These are phyloP conservation scores for Torulaspora microellipsoides DNA, from an alignment of 805 yeast species.

Conservation along the genomic window DNA sequence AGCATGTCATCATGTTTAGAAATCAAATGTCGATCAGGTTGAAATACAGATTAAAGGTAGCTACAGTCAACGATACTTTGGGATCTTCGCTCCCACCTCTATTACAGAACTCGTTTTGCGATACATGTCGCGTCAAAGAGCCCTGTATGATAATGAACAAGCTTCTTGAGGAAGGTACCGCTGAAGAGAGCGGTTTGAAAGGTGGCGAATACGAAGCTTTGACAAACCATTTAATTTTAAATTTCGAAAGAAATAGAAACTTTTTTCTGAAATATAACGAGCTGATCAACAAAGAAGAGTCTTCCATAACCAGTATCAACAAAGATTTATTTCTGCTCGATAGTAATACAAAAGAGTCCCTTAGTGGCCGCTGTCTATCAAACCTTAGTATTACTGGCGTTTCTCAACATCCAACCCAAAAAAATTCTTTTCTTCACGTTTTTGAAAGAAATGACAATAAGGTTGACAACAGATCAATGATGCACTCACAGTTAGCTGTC, in stretches of 20 bases:
- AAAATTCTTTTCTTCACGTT: slow-evolving; percentile 41
- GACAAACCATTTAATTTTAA: slow-evolving; percentile 45
- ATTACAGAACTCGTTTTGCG: slow-evolving; percentile 51
- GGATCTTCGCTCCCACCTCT: slow-evolving; percentile 49
- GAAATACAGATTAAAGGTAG: slow-evolving; percentile 38
- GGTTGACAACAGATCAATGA: slow-evolving; percentile 19
- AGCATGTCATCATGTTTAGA: slow-evolving; percentile 64
- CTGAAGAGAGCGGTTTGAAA: slow-evolving; percentile 50
- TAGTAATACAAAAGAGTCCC: slow-evolving; percentile 52
- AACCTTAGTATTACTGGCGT: slow-evolving; percentile 40
- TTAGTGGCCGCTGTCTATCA: slow-evolving; percentile 56
- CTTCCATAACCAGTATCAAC: slow-evolving; percentile 45
- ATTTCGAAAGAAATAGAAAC: slow-evolving; percentile 38
- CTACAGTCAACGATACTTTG: slow-evolving; percentile 4
- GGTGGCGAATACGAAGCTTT: slow-evolving; percentile 43
- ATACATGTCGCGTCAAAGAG: slow-evolving; percentile 50
- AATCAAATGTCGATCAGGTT: slow-evolving; percentile 61
- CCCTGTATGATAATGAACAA: slow-evolving; percentile 65
- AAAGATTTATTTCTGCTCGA: slow-evolving; percentile 58
- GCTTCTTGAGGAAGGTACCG: slow-evolving; percentile 54
- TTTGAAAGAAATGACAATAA: slow-evolving; percentile 39
- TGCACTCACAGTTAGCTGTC: slow-evolving; percentile 44
- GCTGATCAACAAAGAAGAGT: slow-evolving; percentile 69
- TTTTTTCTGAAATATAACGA: slow-evolving; percentile 74
- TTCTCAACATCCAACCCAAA: slow-evolving; percentile 15